Evolutionary conservation across 371 early-diverging fungal genomes (phyloP), one percentile per base, ranked within the genome.

Genomic region (Ecytonucleospora hepatopenaei): DNA sequence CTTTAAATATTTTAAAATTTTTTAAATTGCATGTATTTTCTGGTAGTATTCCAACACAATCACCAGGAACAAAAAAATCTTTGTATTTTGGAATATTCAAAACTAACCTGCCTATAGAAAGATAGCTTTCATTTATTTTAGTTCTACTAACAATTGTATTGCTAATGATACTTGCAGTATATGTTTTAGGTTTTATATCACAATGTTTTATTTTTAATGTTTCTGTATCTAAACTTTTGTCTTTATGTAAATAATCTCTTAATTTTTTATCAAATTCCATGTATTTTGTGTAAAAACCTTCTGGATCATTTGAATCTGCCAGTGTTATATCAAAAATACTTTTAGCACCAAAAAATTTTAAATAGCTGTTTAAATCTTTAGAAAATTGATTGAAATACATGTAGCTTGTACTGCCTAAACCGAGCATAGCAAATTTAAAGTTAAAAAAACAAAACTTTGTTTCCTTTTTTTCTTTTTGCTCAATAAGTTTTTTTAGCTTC

Each of bases 241-340:
- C n/a, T n/a, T n/a, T n/a, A n/a, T n/a, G n/a, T 56, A 49, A 23
- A 31, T 19, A n/a, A 40, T 40, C n/a, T 40, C 40, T 40, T 8
- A 21, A 54, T 26, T n/a, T 48, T 23, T 48, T 12, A 4, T n/a
- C 48, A 24, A 62, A 54, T 30, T 48, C 26, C 31, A 48, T 31
- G 68, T 53, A 65, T 62, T 71, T 12, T 33, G 59, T 24, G 66
- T 34, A 62, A 81, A 84, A 83, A 2, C 97, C 97, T 57, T 89
- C 77, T 70, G 86, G 87, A 75, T 97, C 94, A 77, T 93, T 94
- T 74, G 91, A 92, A 74, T 97, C 94, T 35, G 92, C 92, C 68
- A 89, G 88, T 0, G 89, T 91, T 58, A 88, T 76, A 17, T 84
- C 65, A 4, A 94, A 40, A 33, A 86, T 78, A 27, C 65, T 40